Evolutionary conservation across 139 green algal species (phyloP).

Genomic region (Auxenochlorella pyrenoidosa): DNA sequence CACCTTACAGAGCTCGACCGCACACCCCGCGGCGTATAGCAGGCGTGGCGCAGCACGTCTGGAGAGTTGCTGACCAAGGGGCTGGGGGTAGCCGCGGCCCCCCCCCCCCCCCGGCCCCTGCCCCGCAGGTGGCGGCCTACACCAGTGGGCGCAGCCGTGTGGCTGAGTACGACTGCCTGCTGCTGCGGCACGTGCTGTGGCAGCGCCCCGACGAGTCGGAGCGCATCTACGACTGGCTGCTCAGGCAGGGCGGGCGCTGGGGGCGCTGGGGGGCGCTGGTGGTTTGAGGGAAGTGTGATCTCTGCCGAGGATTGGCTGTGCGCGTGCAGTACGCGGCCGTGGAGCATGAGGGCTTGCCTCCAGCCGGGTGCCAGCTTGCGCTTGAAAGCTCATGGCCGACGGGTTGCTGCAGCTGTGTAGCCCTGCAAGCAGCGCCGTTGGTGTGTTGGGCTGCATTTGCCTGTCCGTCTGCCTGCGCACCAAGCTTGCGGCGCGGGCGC

Average conservation of each 20-base stretch:
- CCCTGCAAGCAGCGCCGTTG: background rate
- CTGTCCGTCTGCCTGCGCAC: background rate
- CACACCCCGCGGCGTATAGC: background rate
- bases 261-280: background rate
- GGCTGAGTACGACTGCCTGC: constrained; percentile 74
- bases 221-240: constrained; percentile 52
- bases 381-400: background rate
- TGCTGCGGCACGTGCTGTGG: constrained; percentile 79
- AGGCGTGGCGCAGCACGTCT: too few species aligned
- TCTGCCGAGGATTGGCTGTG: too few species aligned
- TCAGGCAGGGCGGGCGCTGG: background rate
- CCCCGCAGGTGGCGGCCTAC: constrained; percentile 78
- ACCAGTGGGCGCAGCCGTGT: constrained; percentile 45
- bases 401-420: too few species aligned
- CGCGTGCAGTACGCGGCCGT: too few species aligned
- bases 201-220: constrained; percentile 70
- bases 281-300: too few species aligned
- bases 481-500: background rate
- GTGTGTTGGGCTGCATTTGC: background rate
- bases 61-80: too few species aligned
- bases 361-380: too few species aligned
- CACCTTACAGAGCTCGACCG: too few species aligned
- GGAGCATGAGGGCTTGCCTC: too few species aligned
- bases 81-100: background rate
- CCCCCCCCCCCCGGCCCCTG: background rate